Percentiles rank a stretch among this genome's conserved stretches.
Evolutionary conservation across 768 basidiomycete genomes (phyloP).

Genomic region (Xerocomellus intermedius): DNA sequence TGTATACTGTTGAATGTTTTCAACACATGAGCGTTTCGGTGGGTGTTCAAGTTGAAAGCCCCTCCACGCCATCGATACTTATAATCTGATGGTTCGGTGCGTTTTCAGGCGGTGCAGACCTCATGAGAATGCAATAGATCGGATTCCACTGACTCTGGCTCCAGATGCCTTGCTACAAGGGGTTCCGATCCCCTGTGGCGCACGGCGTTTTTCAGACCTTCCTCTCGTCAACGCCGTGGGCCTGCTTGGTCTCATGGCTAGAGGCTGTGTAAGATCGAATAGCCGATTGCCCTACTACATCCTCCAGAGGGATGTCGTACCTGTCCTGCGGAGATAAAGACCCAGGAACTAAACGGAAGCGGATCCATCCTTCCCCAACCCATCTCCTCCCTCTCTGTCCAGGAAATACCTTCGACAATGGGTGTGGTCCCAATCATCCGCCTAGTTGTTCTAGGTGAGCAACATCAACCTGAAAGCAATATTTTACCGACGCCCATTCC

Average conservation of each 20-base stretch:
- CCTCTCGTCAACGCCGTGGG: not conserved
- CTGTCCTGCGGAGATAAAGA: conserved; percentile 13
- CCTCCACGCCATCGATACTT: not conserved
- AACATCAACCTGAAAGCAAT: not conserved
- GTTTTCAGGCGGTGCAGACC: not conserved
- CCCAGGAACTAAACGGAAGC: not conserved
- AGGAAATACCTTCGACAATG: conserved; percentile 10
- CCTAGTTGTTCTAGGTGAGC: conserved; percentile 22
- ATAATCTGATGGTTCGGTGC: not conserved
- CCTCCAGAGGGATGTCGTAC: not conserved
- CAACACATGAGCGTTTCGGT: not conserved
- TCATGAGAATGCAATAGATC: not conserved
- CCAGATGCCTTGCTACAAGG: not conserved
- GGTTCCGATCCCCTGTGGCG: not conserved
- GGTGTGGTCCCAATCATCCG: conserved; percentile 14
- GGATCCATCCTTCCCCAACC: not conserved
- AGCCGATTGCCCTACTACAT: not conserved
- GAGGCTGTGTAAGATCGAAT: not conserved
- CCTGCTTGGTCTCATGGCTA: not conserved
- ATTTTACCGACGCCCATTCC: not conserved
- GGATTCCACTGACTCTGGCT: not conserved
- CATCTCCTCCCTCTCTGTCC: not conserved
- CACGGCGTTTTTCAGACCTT: not conserved
- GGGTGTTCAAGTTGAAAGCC: not conserved
- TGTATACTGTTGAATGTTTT: too few species aligned